Percentiles rank a stretch among this genome's conserved stretches.
phyloP scores from a whole-genome alignment of 495 filamentous ascomycete genomes.

The Letharia lupina region DNA sequence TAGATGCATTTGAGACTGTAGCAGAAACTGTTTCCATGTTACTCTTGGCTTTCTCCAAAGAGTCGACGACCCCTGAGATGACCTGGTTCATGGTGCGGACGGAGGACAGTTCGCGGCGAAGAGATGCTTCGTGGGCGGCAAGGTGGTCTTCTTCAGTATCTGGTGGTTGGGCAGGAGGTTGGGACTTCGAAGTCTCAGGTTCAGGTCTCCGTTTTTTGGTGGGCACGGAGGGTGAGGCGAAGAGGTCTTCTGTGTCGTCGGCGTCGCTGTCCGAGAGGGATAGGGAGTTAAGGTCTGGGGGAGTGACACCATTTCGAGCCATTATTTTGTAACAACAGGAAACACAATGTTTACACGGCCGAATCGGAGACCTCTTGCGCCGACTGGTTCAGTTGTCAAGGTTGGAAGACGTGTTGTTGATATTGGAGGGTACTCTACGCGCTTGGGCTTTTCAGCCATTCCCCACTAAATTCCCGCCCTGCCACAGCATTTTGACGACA shows the following conservation, averaged over 20 bases:
- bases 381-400: background rate
- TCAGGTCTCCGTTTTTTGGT: conserved; percentile 30
- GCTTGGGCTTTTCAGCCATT: conserved; percentile 9
- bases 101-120: conserved; percentile 70
- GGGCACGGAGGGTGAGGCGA: conserved; percentile 55
- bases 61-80: conserved; percentile 74
- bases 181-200: conserved; percentile 22
- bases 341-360: background rate
- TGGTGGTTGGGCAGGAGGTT: background rate
- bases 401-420: conserved; percentile 20
- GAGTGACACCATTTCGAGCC: conserved; percentile 25
- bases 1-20: conserved; percentile 81
- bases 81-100: conserved; percentile 79
- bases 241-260: conserved; percentile 63
- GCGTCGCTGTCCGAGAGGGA: conserved; percentile 54
- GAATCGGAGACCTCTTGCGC: background rate
- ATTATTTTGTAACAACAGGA: conserved; percentile 6
- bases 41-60: conserved; percentile 68
- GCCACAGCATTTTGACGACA: conserved; percentile 16
- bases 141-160: conserved; percentile 47
- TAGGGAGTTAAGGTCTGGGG: conserved; percentile 41
- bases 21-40: conserved; percentile 93
- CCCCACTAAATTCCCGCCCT: conserved; percentile 14
- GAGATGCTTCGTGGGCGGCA: conserved; percentile 56
- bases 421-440: conserved; percentile 4